Evolutionary conservation across 129 eudicot species (phyloP).

Genomic region (Chrysanthemum seticuspe): DNA sequence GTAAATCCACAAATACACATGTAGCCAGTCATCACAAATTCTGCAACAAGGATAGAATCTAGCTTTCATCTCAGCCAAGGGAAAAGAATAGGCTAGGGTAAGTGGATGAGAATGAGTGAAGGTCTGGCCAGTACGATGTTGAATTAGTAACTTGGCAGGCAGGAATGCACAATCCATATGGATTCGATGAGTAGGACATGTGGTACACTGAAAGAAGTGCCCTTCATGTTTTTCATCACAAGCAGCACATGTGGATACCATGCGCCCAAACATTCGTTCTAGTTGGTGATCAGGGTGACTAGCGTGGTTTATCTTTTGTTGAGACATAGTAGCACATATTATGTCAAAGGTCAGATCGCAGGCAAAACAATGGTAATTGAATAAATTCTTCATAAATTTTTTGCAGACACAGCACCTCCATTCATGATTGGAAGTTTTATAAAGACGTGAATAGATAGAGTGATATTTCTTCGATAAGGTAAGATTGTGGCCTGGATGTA

Average conservation of each 20-base stretch:
- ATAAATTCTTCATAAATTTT: too few relatives aligned
- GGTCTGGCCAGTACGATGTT: background rate
- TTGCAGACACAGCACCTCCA: too few relatives aligned
- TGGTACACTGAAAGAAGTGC: slow-evolving; percentile 12
- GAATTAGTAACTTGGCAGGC: background rate
- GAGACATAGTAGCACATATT: background rate
- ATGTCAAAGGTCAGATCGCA: background rate
- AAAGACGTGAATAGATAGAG: too few relatives aligned
- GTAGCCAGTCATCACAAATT: too few relatives aligned
- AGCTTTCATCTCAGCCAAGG: background rate
- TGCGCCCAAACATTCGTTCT: background rate
- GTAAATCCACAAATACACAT: slow-evolving; percentile 20
- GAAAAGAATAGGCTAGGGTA: background rate
- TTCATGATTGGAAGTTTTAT: too few relatives aligned
- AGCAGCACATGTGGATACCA: background rate
- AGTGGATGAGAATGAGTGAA: background rate
- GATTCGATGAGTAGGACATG: background rate
- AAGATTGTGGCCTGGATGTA: slow-evolving; percentile 1
- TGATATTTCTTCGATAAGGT: too few relatives aligned
- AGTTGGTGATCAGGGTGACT: slow-evolving; percentile 15
- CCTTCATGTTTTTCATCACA: slow-evolving; percentile 17
- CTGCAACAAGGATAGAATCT: background rate
- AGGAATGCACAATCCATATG: background rate
- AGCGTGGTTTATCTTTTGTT: background rate
- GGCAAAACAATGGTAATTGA: too few relatives aligned